Evolutionary conservation across 345 rosid genomes (phyloP).

Genomic region (Gossypium herbaceum): DNA sequence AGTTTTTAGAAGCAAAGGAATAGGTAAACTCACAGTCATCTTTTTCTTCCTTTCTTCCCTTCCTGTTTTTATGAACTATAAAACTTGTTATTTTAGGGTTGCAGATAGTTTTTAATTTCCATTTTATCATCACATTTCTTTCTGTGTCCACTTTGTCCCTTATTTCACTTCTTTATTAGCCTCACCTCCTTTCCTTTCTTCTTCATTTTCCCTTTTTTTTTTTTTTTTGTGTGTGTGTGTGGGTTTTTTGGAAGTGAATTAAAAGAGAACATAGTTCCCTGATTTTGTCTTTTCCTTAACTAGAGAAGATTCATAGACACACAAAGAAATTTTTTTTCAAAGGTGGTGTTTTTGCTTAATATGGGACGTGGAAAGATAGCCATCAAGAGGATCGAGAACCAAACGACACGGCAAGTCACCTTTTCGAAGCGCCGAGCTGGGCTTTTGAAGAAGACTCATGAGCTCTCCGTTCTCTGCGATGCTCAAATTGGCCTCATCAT

Average conservation of each 20-base stretch:
- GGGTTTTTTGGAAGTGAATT: constrained; percentile 4
- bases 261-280: constrained; percentile 13
- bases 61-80: constrained; percentile 1
- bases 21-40: background rate
- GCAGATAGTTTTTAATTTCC: constrained; percentile 14
- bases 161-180: constrained; percentile 8
- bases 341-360: background rate
- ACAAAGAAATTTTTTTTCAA: background rate
- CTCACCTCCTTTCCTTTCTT: background rate
- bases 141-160: background rate
- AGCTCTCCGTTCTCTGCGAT: constrained; percentile 23
- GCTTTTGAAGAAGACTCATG: constrained; percentile 24
- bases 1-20: constrained; percentile 12
- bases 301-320: constrained; percentile 9
- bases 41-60: background rate
- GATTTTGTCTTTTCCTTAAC: constrained; percentile 6
- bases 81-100: constrained; percentile 18
- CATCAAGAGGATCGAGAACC: constrained; percentile 27
- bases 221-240: background rate
- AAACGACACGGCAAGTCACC: constrained; percentile 22
- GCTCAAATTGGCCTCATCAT: constrained; percentile 28
- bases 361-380: constrained; percentile 27
- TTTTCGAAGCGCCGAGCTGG: constrained; percentile 24
- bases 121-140: constrained; percentile 10
- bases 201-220: background rate